Conservation (phyloP, 2,329 filamentous ascomycete species). For the Diaporthe sp. region DNA sequence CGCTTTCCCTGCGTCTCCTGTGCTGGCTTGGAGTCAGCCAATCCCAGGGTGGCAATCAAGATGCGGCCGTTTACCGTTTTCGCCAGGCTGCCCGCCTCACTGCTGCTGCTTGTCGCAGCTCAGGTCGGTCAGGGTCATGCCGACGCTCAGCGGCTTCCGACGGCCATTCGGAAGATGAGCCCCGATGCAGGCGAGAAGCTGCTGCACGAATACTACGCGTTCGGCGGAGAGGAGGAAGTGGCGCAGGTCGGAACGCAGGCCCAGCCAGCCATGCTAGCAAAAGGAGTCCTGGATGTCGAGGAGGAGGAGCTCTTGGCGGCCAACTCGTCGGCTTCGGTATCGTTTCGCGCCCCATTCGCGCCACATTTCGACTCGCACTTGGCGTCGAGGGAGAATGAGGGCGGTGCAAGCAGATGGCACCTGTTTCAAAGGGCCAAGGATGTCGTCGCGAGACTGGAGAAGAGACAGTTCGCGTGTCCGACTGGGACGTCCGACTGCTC, state of each 20-base stretch:
- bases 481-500: constrained; percentile 75
- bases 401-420: constrained; percentile 42
- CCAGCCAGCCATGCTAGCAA: constrained; percentile 32
- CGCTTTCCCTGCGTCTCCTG: neutral
- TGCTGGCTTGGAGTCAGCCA: neutral
- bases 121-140: constrained; percentile 53
- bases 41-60: neutral
- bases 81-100: constrained; percentile 58
- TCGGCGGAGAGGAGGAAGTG: constrained; percentile 52
- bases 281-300: constrained; percentile 42
- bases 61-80: constrained; percentile 58
- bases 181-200: constrained; percentile 81
- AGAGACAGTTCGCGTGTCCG: constrained; percentile 76
- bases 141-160: constrained; percentile 57
- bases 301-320: constrained; percentile 49
- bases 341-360: constrained; percentile 66
- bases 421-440: constrained; percentile 61
- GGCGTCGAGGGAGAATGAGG: constrained; percentile 22
- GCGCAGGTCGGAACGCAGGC: constrained; percentile 33
- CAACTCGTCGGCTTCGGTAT: constrained; percentile 52
- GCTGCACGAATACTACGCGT: constrained; percentile 75
- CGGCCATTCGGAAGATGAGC: constrained; percentile 80
- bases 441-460: constrained; percentile 63
- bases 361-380: constrained; percentile 55
- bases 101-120: constrained; percentile 61